Base-by-base conservation (phyloP, 2,329 filamentous ascomycete genomes). In the Colletotrichum musicola region DNA sequence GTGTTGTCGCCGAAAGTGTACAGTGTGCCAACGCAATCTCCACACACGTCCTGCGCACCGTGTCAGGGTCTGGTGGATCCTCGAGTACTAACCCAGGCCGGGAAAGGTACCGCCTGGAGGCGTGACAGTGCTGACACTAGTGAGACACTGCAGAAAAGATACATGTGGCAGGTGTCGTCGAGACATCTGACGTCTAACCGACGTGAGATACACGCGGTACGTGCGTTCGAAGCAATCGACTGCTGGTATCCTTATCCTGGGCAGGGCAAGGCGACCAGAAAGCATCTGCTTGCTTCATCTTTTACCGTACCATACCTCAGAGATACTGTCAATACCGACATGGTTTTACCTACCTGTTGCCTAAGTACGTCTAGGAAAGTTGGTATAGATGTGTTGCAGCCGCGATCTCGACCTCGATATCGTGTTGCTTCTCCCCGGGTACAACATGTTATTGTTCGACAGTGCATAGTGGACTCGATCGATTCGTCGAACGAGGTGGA, bases 141-240 rank as follows among this genome's bases (percentile, higher is more conserved):
- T 50, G 46, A 63, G 67, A 62, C 67, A 50, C 40, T 44, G 46
- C 53, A 67, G 64, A 63, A 57, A 68, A 51, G 67, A 58, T 68
- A 69, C 67, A 47, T 68, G 57, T 69, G 66, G 66, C 66, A 69
- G 66, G 62, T 66, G 66, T 69, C 66, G 66, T 55, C 18, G 56
- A 60, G 66, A 69, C 66, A 69, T 69, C 55, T 66, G 62, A 66
- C 66, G 66, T 69, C 50, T 58, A 66, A 55, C 62, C 55, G 56
- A 46, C 55, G 12, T 47, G 55, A 57, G 62, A 62, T 44, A 18
- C 66, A 62, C 66, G 66, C 62, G 62, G 38, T 18, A 25, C 47
- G 56, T 40, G 40, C 30, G 20, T 16, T 59, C 13, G 56, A 35
- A 35, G 30, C 40, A 47, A 47, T 47, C 42, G 47, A 44, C n/a